phyloP scores from a whole-genome alignment of 1,284 basidiomycete species.

The Leucoagaricus sp. region DNA sequence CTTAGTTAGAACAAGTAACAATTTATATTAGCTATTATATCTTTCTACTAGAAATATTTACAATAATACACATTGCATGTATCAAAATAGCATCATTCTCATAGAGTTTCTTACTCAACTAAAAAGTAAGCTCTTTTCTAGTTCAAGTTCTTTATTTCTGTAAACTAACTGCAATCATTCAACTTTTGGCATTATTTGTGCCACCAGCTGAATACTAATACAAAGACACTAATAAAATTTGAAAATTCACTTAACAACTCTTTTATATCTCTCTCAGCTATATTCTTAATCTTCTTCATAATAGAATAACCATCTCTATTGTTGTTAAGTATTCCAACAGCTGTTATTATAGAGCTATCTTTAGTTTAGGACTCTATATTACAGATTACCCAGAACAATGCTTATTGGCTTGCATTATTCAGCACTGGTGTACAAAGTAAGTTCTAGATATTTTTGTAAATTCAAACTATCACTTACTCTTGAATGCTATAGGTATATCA shows the following conservation, averaged over 20 bases:
- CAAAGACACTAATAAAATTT: conserved; percentile 21
- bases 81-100: conserved; percentile 24
- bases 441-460: too few species aligned
- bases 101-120: conserved; percentile 35
- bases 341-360: conserved; percentile 24
- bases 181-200: too few species aligned
- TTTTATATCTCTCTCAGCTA: conserved; percentile 27
- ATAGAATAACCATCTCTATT: conserved; percentile 21
- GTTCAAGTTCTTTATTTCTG: background rate
- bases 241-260: conserved; percentile 28
- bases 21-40: conserved; percentile 34
- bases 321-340: conserved; percentile 25
- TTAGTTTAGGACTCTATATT: conserved; percentile 27
- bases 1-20: conserved; percentile 33
- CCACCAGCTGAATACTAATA: conserved; percentile 17
- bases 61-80: conserved; percentile 26
- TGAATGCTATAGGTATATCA: too few species aligned
- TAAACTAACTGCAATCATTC: too few species aligned
- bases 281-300: too few species aligned
- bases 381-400: conserved; percentile 33
- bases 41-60: too few species aligned
- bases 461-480: too few species aligned
- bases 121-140: conserved; percentile 27
- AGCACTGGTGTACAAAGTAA: conserved; percentile 29
- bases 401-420: conserved; percentile 23